Evolutionary conservation across 352 stramenopile species (phyloP), one percentile per base, ranked within the genome.

Genomic region (Albugo laibachii): DNA sequence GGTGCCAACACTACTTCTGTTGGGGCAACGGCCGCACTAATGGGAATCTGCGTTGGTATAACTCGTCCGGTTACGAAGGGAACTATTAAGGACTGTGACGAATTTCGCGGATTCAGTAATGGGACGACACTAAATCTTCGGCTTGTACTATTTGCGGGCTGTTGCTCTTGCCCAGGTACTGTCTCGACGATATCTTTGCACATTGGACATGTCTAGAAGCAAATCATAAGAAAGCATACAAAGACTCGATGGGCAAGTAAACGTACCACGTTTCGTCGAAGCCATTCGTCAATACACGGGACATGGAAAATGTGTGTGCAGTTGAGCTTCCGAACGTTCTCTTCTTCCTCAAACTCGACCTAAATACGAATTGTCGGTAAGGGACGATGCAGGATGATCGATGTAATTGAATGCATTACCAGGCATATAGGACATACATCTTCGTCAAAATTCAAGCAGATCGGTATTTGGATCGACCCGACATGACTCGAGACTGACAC

Each of bases 281-380:
- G 66, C 83, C 83, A 95, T 47, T 89, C 62, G 50, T 86, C 78
- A 45, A 95, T 81, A 56, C 83, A 95, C 2, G 79, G 59, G 0
- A 84, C 69, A 58, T 95, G 81, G 58, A 93, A 93, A 45, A 93
- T 66, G 54, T 95, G 83, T 34, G 72, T 71, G 59, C 83, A 95
- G 1, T 66, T 63, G 38, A 95, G 43, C 19, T 81, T 81, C 27
- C 38, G 38, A 43, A 43, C 8, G 8, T 43, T 24, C 8, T 43
- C 38, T 8, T 43, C 38, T 19, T 19, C 38, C 20, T 43, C 38
- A 43, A 43, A 43, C 38, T 43, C 38, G 38, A 43, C 20, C 38
- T 43, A 8, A 24, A 24, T 16, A 41, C 36, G 8, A 10, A 24
- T 10, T 43, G 3, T 43, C 8, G 38, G 8, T 24, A 43, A 24